Conservation (phyloP, 2,329 filamentous ascomycete species). For the Venturia effusa region DNA sequence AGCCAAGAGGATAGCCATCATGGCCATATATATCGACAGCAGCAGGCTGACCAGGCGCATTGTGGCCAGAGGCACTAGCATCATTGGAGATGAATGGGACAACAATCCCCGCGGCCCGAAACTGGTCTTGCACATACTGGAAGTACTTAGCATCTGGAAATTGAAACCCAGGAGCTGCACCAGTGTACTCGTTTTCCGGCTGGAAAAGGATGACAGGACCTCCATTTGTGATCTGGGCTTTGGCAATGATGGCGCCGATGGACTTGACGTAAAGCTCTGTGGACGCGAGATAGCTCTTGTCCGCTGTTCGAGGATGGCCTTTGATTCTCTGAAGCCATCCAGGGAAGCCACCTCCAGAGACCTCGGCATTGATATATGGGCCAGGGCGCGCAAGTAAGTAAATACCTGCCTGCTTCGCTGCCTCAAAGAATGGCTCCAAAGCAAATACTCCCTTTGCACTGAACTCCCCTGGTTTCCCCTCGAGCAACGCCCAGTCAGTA, state of each 20-base stretch:
- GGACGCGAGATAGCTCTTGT: constrained; percentile 50
- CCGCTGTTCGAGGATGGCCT: constrained; percentile 52
- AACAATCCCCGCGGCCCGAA: constrained; percentile 55
- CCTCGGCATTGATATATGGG: constrained; percentile 72
- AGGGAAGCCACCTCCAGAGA: constrained; percentile 65
- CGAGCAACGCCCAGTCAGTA: constrained; percentile 65
- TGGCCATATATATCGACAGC: constrained; percentile 56
- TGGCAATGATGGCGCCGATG: constrained; percentile 56
- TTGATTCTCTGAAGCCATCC: constrained; percentile 66
- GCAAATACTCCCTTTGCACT: constrained; percentile 61
- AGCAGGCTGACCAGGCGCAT: constrained; percentile 49
- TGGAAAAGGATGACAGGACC: constrained; percentile 71
- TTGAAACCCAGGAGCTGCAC: constrained; percentile 32
- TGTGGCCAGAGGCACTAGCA: constrained; percentile 47
- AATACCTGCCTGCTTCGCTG: constrained; percentile 60
- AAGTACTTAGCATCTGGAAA: constrained; percentile 62
- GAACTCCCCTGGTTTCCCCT: constrained; percentile 62
- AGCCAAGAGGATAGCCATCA: constrained; percentile 52
- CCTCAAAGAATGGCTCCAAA: constrained; percentile 65
- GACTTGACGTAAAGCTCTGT: constrained; percentile 52
- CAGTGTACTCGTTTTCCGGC: constrained; percentile 71
- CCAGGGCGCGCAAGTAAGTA: constrained; percentile 63
- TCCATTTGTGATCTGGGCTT: constrained; percentile 70
- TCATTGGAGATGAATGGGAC: constrained; percentile 71
- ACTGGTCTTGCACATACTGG: constrained; percentile 58